phyloP scores from a whole-genome alignment of 441 rosid species.

The Corymbia calophylla region DNA sequence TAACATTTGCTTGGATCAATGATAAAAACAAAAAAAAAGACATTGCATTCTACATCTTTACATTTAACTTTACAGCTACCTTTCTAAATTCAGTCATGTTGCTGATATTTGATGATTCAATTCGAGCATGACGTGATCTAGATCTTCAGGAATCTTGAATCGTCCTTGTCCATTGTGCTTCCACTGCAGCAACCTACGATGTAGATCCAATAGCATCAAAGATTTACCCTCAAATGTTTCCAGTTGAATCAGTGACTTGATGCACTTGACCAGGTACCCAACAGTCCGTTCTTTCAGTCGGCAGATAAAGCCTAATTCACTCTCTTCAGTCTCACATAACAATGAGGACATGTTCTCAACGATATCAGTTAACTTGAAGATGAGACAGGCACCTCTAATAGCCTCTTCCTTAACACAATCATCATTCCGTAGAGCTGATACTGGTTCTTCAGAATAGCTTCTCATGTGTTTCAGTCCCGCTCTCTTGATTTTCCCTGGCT shows the following conservation, averaged over 20 bases:
- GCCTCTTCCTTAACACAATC: slow-evolving; percentile 40
- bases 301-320: slow-evolving; percentile 28
- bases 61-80: background rate
- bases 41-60: background rate
- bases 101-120: slow-evolving; percentile 1
- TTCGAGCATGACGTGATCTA: slow-evolving; percentile 30
- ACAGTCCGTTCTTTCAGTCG: slow-evolving; percentile 47
- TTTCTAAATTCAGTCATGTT: background rate
- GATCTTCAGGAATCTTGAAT: slow-evolving; percentile 22
- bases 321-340: slow-evolving; percentile 41
- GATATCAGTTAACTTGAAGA: slow-evolving; percentile 50
- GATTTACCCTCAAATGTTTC: slow-evolving; percentile 23
- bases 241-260: slow-evolving; percentile 36
- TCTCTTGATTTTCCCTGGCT: slow-evolving; percentile 5
- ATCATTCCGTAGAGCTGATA: background rate
- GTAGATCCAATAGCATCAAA: slow-evolving; percentile 36
- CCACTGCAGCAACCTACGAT: slow-evolving; percentile 50
- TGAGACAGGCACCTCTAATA: slow-evolving; percentile 43
- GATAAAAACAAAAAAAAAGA: background rate
- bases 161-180: slow-evolving; percentile 38
- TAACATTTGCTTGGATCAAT: background rate
- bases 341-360: slow-evolving; percentile 50
- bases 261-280: slow-evolving; percentile 53
- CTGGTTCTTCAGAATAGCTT: slow-evolving; percentile 4
- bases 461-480: slow-evolving; percentile 15